Conservation (phyloP, 2,329 filamentous ascomycete species). For the Ophiostoma perfectum region DNA sequence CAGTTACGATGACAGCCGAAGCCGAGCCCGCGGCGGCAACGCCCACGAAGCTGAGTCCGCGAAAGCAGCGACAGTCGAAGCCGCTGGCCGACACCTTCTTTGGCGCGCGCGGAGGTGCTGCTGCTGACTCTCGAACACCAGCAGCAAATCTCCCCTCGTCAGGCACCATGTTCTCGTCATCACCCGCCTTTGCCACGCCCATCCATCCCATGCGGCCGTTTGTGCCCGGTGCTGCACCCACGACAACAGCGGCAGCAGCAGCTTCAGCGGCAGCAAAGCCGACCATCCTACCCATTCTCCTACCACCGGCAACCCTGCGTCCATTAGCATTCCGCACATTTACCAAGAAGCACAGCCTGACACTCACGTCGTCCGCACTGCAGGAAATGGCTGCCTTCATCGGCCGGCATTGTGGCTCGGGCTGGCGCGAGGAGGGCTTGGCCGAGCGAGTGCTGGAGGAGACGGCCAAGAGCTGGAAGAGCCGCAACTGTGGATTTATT, state of each 20-base stretch:
- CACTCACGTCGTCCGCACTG: conserved; percentile 79
- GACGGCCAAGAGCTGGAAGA: conserved; percentile 87
- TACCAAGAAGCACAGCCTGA: conserved; percentile 95
- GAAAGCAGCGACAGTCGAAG: conserved; percentile 31
- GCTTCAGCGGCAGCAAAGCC: conserved; percentile 59
- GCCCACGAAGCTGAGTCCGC: conserved; percentile 27
- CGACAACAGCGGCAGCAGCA: conserved; percentile 59
- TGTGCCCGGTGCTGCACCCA: conserved; percentile 43
- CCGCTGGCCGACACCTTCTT: conserved; percentile 38
- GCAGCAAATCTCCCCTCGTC: conserved; percentile 29
- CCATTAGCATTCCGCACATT: conserved; percentile 92
- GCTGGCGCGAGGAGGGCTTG: conserved; percentile 92
- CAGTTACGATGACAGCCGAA: conserved; percentile 28
- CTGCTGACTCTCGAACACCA: conserved; percentile 31
- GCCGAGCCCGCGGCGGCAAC: conserved; percentile 14
- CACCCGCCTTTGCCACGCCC: conserved; percentile 83
- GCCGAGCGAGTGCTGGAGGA: conserved; percentile 92
- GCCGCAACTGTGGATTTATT: conserved; percentile 79
- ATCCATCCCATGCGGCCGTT: conserved; percentile 69
- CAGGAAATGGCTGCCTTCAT: conserved; percentile 83
- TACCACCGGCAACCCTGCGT: conserved; percentile 79
- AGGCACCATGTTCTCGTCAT: conserved; percentile 75
- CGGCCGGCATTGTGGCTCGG: conserved; percentile 86
- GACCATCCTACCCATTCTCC: conserved; percentile 77
- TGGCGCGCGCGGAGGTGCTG: conserved; percentile 25